Evolutionary conservation across 192 early-diverging fungal genomes (phyloP), one percentile per base, ranked within the genome.

Genomic region (Lunasporangiospora selenospora): DNA sequence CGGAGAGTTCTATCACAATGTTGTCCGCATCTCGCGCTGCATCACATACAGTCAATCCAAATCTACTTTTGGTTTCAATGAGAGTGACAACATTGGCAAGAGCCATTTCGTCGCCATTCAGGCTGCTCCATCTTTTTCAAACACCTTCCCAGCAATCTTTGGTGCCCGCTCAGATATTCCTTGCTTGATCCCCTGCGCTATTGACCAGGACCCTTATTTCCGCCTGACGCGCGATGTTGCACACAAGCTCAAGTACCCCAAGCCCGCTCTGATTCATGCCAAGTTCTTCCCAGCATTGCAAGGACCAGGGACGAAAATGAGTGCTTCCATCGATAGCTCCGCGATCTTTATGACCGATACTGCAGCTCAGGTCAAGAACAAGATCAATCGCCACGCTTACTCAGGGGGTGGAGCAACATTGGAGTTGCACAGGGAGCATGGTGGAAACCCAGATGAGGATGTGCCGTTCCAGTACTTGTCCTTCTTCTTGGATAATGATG

Each of bases 131-230:
- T 92, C 96, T 6, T 91, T 99, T 69, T 94, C 93, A 62, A 96
- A 93, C 77, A 82, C 90, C 5, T 99, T 99, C 84, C 96, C 96
- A 15, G 85, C 90, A 46, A 99, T 99, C 51, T 99, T 98, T 82
- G 97, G 97, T 27, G 66, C 67, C 19, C 92, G 91, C 63, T 84
- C 76, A 38, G 94, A 99, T 63, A 89, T 98, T 59, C 96, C 97
- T 5, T 95, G 93, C 73, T 80, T 99, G 80, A 98, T 99, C 62
- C 97, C 97, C 23, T 98, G 95, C 66, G 96, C 94, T 41, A 96
- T 99, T 71, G 97, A 99, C 76, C 97, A 99, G 78, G 97, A 99
- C 69, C 97, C 97, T 46, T 99, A 99, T 81, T 99, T 99, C 87
- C 88, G 97, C 7, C 79, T 99, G 42, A 97, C 97, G 0, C 88